Percentiles rank a stretch among this genome's conserved stretches.
These are phyloP conservation scores for Bjerkandera adusta DNA, from an alignment of 1,284 basidiomycete species.

Conservation along the genomic window DNA sequence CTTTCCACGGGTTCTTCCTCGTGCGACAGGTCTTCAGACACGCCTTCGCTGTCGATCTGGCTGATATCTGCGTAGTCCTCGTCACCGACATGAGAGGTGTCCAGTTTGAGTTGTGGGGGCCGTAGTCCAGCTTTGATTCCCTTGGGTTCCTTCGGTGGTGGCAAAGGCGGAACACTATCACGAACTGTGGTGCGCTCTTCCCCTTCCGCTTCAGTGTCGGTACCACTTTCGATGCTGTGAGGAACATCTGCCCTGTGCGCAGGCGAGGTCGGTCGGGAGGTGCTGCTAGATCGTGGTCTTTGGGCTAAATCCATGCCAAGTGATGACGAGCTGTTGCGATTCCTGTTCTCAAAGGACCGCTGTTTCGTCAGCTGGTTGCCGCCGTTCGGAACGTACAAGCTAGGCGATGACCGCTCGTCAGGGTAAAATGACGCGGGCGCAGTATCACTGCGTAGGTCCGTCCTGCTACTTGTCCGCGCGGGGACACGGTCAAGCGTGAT, in stretches of 20 bases:
- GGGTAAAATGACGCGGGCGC: constrained; percentile 11
- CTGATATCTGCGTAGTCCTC: constrained; percentile 23
- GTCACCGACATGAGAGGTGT: constrained; percentile 17
- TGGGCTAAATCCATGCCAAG: constrained; percentile 23
- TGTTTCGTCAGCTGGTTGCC: constrained; percentile 19
- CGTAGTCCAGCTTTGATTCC: constrained; percentile 15
- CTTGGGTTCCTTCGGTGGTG: constrained; percentile 43
- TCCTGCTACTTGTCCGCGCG: constrained; percentile 24
- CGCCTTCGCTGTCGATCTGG: constrained; percentile 37
- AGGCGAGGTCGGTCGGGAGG: constrained; percentile 52
- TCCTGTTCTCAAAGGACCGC: constrained; percentile 25
- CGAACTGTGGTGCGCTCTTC: constrained; percentile 32
- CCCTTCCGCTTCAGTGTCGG: constrained; percentile 60
- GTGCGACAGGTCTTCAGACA: constrained; percentile 42
- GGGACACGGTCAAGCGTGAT: constrained; percentile 26
- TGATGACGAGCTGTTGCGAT: constrained; percentile 20
- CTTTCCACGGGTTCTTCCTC: constrained; percentile 62
- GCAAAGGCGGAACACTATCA: constrained; percentile 39
- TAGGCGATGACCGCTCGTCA: constrained; percentile 19
- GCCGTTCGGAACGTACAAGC: constrained; percentile 21
- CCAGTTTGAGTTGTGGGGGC: constrained; percentile 23
- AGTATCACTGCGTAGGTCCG: constrained; percentile 19
- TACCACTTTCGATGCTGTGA: constrained; percentile 68
- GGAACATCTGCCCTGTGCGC: constrained; percentile 66
- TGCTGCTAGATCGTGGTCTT: constrained; percentile 22